Percentiles rank a stretch among this genome's conserved stretches.
Conservation (phyloP, 2,329 filamentous ascomycete genomes). For the Calonectria hongkongensis region DNA sequence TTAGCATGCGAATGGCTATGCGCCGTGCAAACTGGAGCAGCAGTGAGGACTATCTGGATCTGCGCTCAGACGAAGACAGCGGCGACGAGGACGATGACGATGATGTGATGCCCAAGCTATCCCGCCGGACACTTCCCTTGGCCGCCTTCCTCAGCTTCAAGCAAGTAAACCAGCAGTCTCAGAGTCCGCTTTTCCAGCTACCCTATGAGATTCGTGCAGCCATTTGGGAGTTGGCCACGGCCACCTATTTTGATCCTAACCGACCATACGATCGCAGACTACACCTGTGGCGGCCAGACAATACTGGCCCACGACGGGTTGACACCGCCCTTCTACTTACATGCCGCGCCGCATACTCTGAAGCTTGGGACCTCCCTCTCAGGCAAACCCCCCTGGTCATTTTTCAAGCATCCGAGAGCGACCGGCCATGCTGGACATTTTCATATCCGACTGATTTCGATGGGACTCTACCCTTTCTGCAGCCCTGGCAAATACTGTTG, state of each 20-base stretch:
- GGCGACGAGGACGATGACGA: background rate
- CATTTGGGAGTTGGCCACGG: slow-evolving; percentile 23
- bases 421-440: background rate
- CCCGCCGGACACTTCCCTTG: slow-evolving; percentile 6
- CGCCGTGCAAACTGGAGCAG: background rate
- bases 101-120: background rate
- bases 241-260: slow-evolving; percentile 24
- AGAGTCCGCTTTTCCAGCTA: slow-evolving; percentile 21
- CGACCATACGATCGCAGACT: slow-evolving; percentile 14
- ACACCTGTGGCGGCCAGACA: slow-evolving; percentile 25
- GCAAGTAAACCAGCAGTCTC: background rate
- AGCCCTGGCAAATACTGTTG: slow-evolving; percentile 36
- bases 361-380: slow-evolving; percentile 37
- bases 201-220: slow-evolving; percentile 27
- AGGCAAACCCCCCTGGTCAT: slow-evolving; percentile 30
- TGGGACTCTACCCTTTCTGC: background rate
- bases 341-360: slow-evolving; percentile 32
- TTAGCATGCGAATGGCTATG: background rate
- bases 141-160: slow-evolving; percentile 13
- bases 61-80: background rate
- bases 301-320: slow-evolving; percentile 17
- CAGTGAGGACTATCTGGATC: background rate
- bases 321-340: slow-evolving; percentile 31
- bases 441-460: background rate
- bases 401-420: slow-evolving; percentile 2